Evolutionary conservation across 768 basidiomycete species (phyloP).

Genomic region (Boletales sp.): DNA sequence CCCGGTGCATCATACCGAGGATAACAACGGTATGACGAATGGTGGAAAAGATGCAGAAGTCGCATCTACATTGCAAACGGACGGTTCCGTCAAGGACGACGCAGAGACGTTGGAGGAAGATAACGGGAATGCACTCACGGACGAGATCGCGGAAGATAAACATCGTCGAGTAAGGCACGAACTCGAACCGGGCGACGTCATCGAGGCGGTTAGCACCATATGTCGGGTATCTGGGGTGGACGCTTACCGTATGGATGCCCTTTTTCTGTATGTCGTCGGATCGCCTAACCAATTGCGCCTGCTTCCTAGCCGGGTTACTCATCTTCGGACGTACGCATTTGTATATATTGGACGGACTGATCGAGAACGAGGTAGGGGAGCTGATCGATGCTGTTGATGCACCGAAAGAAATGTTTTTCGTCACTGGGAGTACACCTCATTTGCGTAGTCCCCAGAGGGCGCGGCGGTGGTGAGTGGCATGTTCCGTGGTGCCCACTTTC

Average conservation of each 20-base stretch:
- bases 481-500: background rate
- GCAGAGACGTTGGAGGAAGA: constrained; percentile 11
- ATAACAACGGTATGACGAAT: constrained; percentile 33
- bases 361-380: constrained; percentile 83
- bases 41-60: constrained; percentile 39
- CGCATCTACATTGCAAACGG: constrained; percentile 40
- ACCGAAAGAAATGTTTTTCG: constrained; percentile 73
- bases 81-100: constrained; percentile 14
- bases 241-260: constrained; percentile 68
- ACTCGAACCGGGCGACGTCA: constrained; percentile 84
- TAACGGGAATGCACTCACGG: constrained; percentile 49
- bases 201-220: constrained; percentile 83
- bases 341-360: constrained; percentile 88
- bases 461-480: constrained; percentile 65
- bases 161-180: constrained; percentile 84
- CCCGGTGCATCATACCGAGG: constrained; percentile 28
- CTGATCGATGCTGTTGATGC: constrained; percentile 87
- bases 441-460: constrained; percentile 77
- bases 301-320: constrained; percentile 63
- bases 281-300: background rate
- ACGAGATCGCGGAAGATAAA: constrained; percentile 85
- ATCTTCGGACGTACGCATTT: constrained; percentile 83
- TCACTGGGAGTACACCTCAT: constrained; percentile 82
- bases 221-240: constrained; percentile 89
- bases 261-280: background rate